These are phyloP conservation scores for Cucumis melo DNA, from an alignment of 306 rosid species.

Conservation along the genomic window DNA sequence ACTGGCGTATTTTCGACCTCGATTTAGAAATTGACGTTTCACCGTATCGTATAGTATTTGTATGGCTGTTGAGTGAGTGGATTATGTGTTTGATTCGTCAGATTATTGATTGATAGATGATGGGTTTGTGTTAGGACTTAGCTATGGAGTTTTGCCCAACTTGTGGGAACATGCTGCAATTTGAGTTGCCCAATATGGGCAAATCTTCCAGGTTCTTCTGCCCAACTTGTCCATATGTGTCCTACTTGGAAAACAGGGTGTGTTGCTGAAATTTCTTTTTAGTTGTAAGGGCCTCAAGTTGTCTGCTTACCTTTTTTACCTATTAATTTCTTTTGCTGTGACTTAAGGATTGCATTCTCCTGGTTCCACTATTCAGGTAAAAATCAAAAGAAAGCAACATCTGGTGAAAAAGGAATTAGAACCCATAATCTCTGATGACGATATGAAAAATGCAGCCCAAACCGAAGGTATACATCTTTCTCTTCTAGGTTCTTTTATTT, in stretches of 20 bases:
- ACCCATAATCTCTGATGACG: slow-evolving; percentile 30
- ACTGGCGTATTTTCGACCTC: too few relatives aligned
- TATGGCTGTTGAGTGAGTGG: not conserved
- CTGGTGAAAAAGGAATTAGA: slow-evolving; percentile 38
- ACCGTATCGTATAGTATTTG: too few relatives aligned
- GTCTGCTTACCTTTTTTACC: not conserved
- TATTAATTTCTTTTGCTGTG: not conserved
- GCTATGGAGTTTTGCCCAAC: slow-evolving; percentile 52
- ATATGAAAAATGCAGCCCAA: slow-evolving; percentile 38
- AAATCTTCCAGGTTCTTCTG: slow-evolving; percentile 38
- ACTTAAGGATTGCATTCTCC: not conserved
- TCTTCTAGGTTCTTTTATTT: not conserved
- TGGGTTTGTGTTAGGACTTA: not conserved
- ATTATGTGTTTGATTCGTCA: not conserved
- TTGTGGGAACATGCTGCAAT: slow-evolving; percentile 41
- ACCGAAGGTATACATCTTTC: slow-evolving; percentile 25
- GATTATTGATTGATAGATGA: not conserved
- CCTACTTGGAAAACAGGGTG: slow-evolving; percentile 22
- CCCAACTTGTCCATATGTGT: slow-evolving; percentile 41
- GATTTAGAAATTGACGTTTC: too few relatives aligned
- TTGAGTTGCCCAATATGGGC: slow-evolving; percentile 33
- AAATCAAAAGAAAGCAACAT: slow-evolving; percentile 41
- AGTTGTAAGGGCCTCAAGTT: not conserved
- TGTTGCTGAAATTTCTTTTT: not conserved
- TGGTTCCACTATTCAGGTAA: slow-evolving; percentile 20